A percentile compares a stretch with the other conserved stretches of the same genome.
Conservation (phyloP, 2,329 filamentous ascomycete species). For the Trichoderma sp. region DNA sequence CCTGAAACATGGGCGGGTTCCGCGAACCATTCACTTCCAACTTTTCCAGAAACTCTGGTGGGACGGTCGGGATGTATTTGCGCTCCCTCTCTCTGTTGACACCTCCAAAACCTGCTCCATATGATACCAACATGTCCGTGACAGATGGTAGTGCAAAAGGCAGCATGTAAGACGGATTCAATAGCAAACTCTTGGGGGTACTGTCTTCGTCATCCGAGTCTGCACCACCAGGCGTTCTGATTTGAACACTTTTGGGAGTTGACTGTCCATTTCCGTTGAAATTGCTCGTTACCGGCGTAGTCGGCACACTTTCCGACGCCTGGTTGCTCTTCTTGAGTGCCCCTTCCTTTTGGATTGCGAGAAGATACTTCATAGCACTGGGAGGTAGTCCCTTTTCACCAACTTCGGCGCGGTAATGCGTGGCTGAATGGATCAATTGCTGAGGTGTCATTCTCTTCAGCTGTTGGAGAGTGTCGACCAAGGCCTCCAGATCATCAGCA, state of each 20-base stretch:
- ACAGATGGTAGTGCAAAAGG: constrained; percentile 94
- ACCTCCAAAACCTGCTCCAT: constrained; percentile 91
- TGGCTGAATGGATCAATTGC: constrained; percentile 87
- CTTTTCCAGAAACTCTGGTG: constrained; percentile 87
- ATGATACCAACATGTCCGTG: constrained; percentile 95
- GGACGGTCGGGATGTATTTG: constrained; percentile 94
- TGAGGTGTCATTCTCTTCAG: constrained; percentile 79
- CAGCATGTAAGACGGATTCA: constrained; percentile 88
- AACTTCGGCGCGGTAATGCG: constrained; percentile 91
- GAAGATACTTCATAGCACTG: constrained; percentile 81
- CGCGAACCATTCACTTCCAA: constrained; percentile 63
- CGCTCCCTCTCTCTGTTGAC: constrained; percentile 86
- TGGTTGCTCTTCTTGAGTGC: constrained; percentile 56
- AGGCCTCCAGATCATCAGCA: constrained; percentile 78
- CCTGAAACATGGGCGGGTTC: constrained; percentile 57
- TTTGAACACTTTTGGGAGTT: constrained; percentile 42
- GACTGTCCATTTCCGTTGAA: constrained; percentile 46
- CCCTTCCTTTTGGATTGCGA: constrained; percentile 74
- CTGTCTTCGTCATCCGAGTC: constrained; percentile 56
- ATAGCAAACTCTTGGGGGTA: constrained; percentile 69
- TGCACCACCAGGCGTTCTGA: constrained; percentile 41
- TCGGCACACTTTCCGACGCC: constrained; percentile 44
- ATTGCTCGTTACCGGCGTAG: constrained; percentile 43
- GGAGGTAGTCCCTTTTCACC: constrained; percentile 91
- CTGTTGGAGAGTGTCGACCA: constrained; percentile 86